Base-by-base conservation (phyloP, 2,329 filamentous ascomycete species). In the Arthrobotrys entomopaga region DNA sequence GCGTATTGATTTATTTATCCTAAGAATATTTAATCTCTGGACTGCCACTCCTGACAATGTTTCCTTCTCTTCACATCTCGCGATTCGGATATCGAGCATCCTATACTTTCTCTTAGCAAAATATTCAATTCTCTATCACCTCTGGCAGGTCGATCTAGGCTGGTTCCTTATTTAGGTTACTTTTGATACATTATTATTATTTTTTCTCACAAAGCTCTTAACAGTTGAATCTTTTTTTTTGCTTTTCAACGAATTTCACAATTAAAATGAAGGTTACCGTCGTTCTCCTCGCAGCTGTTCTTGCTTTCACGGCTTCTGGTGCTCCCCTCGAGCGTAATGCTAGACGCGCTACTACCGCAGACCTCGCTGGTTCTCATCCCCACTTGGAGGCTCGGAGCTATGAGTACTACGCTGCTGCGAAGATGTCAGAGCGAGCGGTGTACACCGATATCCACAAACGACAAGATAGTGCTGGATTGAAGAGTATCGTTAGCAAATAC, bases 91-190 rank as follows among this genome's bases (percentile, higher is more conserved):
- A 73, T 46, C 43, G 56, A 40, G 43, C 24, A 58, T 53, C 40
- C 16, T 61, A 40, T 40, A 64, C 46, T 48, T 26, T n/a, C 20
- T 54, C 53, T 46, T 8, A 34, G 29, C 24, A 11, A 56, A 48
- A 48, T 48, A 19, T 59, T 53, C 63, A 56, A 29, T 53, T 65
- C 46, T 65, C 57, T 59, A 65, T 65, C 59, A 50, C 69, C 69
- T 73, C 69, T 73, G 69, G 69, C 57, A 73, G 69, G 69, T 73
- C 66, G 65, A 69, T 69, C 19, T 54, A 69, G 65, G 65, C 65
- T 61, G 65, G 65, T 61, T 43, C 65, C 53, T 57, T 61, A 26
- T 29, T 42, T 15, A 57, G 26, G 10, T 65, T 48, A 65, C 52
- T 65, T 20, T 19, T 11, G 56, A 49, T 50, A 65, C n/a, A n/a